Conservation (phyloP, 108 stramenopile genomes). For the Fistulifera solaris region DNA sequence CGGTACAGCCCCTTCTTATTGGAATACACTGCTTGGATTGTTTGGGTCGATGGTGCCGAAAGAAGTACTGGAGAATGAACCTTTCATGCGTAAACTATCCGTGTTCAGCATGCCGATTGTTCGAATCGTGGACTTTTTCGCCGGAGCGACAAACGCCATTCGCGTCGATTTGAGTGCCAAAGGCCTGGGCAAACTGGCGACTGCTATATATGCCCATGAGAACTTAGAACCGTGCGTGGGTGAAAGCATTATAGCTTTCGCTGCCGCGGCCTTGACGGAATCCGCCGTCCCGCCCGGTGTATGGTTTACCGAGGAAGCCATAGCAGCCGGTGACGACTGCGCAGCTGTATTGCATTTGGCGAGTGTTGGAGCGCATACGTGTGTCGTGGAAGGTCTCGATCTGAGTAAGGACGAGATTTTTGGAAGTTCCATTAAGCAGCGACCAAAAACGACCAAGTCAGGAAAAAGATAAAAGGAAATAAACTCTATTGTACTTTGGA, state of each 20-base stretch:
- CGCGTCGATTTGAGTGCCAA: slow-evolving; percentile 33
- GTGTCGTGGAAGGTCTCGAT: slow-evolving; percentile 17
- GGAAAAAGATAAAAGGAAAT: neutral
- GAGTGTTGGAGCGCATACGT: slow-evolving; percentile 34
- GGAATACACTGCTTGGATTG: slow-evolving; percentile 72
- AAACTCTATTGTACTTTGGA: neutral
- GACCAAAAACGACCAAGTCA: too few species aligned
- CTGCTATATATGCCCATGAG: slow-evolving; percentile 48
- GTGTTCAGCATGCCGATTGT: slow-evolving; percentile 77
- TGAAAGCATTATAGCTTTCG: slow-evolving; percentile 68
- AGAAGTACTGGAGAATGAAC: slow-evolving; percentile 48
- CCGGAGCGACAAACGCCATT: slow-evolving; percentile 81
- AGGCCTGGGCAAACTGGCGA: slow-evolving; percentile 11
- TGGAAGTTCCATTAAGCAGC: slow-evolving; percentile 7
- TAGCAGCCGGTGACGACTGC: slow-evolving; percentile 12
- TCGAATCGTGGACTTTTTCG: slow-evolving; percentile 72
- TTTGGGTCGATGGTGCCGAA: slow-evolving; percentile 51
- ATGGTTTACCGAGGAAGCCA: slow-evolving; percentile 65
- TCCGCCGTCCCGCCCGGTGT: slow-evolving; percentile 43
- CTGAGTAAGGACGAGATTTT: slow-evolving; percentile 15
- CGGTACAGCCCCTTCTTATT: slow-evolving; percentile 70
- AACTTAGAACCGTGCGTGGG: slow-evolving; percentile 83
- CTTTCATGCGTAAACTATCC: slow-evolving; percentile 58
- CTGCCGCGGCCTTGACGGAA: slow-evolving; percentile 34
- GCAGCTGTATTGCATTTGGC: slow-evolving; percentile 30